Conservation (phyloP, 495 filamentous ascomycete genomes). For the Geoglossum glabrum region DNA sequence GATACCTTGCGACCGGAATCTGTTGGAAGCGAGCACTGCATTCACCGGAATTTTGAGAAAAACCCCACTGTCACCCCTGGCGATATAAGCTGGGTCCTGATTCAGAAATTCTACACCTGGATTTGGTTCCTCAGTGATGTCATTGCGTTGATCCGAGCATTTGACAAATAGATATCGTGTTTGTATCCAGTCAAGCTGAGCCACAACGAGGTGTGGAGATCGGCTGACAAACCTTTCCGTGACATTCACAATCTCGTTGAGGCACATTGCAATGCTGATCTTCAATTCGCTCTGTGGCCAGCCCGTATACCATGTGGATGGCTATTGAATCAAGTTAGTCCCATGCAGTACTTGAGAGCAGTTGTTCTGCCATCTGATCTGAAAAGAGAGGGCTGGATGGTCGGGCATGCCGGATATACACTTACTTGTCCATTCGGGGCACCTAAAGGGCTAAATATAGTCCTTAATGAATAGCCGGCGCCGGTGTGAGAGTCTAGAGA, state of each 20-base stretch:
- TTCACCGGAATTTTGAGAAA: slow-evolving; percentile 30
- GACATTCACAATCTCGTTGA: slow-evolving; percentile 78
- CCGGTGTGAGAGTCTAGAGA: slow-evolving; percentile 29
- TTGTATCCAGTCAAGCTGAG: slow-evolving; percentile 73
- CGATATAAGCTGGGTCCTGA: slow-evolving; percentile 34
- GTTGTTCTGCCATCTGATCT: too few relatives aligned
- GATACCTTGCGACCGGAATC: slow-evolving; percentile 6
- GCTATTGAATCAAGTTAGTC: too few relatives aligned
- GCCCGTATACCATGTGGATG: too few relatives aligned
- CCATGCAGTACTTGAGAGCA: too few relatives aligned
- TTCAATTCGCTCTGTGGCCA: slow-evolving; percentile 51
- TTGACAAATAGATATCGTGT: slow-evolving; percentile 69
- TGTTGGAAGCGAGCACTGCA: slow-evolving; percentile 22
- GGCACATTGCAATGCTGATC: slow-evolving; percentile 38
- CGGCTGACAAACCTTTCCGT: slow-evolving; percentile 35
- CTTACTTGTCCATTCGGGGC: background rate
- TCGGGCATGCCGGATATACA: too few relatives aligned
- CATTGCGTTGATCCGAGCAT: slow-evolving; percentile 9
- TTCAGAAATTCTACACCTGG: slow-evolving; percentile 13
- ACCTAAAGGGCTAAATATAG: too few relatives aligned
- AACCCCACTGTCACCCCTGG: slow-evolving; percentile 18
- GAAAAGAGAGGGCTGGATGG: too few relatives aligned
- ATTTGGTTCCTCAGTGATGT: slow-evolving; percentile 4
- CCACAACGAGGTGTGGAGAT: slow-evolving; percentile 48
- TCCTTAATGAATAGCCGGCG: background rate